Percentiles rank a stretch among this genome's conserved stretches.
These are phyloP conservation scores for carrot (Daucus carota) DNA, from an alignment of 129 eudicot genomes.

Conservation along the genomic window DH1_v3.0 NC_030386.2:6701001-6701500, in stretches of 20 bases:
- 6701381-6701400: background rate
- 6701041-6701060: background rate
- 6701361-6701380: background rate
- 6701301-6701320: background rate
- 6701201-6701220: background rate
- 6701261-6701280: background rate
- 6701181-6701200: background rate
- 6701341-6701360: background rate
- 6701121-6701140: background rate
- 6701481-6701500: background rate
- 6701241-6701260: background rate
- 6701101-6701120: background rate
- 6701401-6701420: background rate
- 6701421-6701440: background rate
- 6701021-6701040: background rate
- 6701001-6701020: background rate
- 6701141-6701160: background rate
- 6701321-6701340: background rate
- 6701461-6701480: background rate
- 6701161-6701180: background rate
- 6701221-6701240: background rate
- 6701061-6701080: background rate
- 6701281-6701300: background rate
- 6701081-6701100: background rate
- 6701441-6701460: background rate